Evolutionary conservation across 2,329 filamentous ascomycete genomes (phyloP).

Genomic region (Phyllosticta citrichinensis): DNA sequence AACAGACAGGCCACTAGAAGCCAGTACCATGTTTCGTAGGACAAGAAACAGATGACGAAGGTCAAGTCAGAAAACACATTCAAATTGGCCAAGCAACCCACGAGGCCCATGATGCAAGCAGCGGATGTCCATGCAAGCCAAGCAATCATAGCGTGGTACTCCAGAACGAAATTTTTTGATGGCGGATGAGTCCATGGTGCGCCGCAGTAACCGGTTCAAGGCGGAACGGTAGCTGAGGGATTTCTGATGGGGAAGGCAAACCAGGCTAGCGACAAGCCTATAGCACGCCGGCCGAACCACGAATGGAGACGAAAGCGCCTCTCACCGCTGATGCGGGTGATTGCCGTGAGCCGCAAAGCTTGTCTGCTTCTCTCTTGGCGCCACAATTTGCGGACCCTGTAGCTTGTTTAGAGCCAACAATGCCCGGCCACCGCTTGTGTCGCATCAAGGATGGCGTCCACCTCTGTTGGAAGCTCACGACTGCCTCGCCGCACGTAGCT

Average conservation of each 20-base stretch:
- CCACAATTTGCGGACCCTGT: neutral
- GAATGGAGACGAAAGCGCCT: neutral
- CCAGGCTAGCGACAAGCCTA: neutral
- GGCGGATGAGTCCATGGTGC: neutral
- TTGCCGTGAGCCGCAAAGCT: slow-evolving; percentile 5
- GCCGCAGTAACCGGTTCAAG: neutral
- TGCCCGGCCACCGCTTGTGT: neutral
- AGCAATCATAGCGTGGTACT: neutral
- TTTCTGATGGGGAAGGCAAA: neutral
- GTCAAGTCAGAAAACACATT: neutral
- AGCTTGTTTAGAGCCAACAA: neutral
- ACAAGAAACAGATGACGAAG: neutral
- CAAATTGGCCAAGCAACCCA: neutral
- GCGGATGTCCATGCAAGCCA: neutral
- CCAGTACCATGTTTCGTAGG: neutral
- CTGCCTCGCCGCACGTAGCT: neutral
- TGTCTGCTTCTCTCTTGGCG: neutral
- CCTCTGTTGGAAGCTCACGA: neutral
- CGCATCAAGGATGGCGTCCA: neutral
- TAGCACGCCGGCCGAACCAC: neutral
- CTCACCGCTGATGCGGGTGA: slow-evolving; percentile 1
- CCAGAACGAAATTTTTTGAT: neutral
- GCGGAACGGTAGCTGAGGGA: neutral
- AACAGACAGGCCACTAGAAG: neutral
- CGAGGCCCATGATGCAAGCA: neutral